Evolutionary conservation across 2,329 filamentous ascomycete species (phyloP).

Genomic region (Lasiodiplodia citricola): DNA sequence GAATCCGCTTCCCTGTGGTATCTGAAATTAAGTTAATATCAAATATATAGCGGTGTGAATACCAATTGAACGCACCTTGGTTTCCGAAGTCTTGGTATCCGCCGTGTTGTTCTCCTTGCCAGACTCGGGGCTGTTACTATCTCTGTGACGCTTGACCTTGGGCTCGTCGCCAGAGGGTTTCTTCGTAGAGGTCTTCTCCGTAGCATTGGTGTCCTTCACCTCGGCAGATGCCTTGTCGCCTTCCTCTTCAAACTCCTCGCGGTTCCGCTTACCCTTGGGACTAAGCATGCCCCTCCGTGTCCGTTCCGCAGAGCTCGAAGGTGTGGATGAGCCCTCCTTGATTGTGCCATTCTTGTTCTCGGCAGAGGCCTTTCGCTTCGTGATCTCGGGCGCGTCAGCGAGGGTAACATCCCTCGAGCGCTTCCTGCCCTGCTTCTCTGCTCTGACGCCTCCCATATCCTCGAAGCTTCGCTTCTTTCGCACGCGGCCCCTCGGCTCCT

Average conservation of each 20-base stretch:
- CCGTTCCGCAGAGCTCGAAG: slow-evolving; percentile 25
- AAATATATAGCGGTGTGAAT: background rate
- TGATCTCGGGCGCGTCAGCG: slow-evolving; percentile 30
- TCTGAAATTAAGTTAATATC: slow-evolving; percentile 30
- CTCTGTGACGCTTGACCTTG: slow-evolving; percentile 44
- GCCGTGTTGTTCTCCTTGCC: slow-evolving; percentile 25
- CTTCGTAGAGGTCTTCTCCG: background rate
- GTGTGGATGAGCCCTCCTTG: slow-evolving; percentile 30
- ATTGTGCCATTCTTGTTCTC: slow-evolving; percentile 37
- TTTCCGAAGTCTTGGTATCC: slow-evolving; percentile 21
- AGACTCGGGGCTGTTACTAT: slow-evolving; percentile 37
- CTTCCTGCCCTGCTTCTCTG: slow-evolving; percentile 52
- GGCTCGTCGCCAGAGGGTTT: slow-evolving; percentile 37
- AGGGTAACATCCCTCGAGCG: slow-evolving; percentile 51
- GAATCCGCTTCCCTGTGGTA: slow-evolving; percentile 49
- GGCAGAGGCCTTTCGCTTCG: slow-evolving; percentile 37
- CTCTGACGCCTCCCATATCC: slow-evolving; percentile 47
- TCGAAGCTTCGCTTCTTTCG: slow-evolving; percentile 54
- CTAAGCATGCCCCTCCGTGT: slow-evolving; percentile 39
- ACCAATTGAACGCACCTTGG: slow-evolving; percentile 34
- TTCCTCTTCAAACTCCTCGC: slow-evolving; percentile 36
- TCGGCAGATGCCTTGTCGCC: slow-evolving; percentile 26
- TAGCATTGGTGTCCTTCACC: slow-evolving; percentile 11
- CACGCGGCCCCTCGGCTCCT: slow-evolving; percentile 34
- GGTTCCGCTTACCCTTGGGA: slow-evolving; percentile 57